A percentile compares a stretch with the other conserved stretches of the same genome.
Evolutionary conservation across 2,329 filamentous ascomycete species (phyloP).

Genomic region (Cercospora sojina): DNA sequence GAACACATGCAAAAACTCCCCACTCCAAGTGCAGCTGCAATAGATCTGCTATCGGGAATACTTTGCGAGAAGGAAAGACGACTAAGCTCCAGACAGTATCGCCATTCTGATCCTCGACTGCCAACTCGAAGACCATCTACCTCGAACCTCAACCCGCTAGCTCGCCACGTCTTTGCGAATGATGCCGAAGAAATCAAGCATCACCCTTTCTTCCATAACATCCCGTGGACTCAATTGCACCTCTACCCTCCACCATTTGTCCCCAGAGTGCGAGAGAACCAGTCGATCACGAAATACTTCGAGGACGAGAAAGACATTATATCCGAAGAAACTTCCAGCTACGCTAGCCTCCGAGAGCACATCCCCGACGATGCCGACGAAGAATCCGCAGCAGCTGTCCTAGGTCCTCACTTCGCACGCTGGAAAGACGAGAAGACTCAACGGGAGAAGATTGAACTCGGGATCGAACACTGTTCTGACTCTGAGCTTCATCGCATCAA

Average conservation of each 20-base stretch:
- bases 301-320: conserved; percentile 73
- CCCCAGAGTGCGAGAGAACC: conserved; percentile 60
- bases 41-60: conserved; percentile 71
- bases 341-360: conserved; percentile 26
- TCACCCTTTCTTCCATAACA: conserved; percentile 79
- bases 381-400: conserved; percentile 13
- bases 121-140: conserved; percentile 36
- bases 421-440: conserved; percentile 30
- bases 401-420: conserved; percentile 20
- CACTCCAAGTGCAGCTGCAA: conserved; percentile 66
- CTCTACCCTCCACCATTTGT: conserved; percentile 72
- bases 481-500: conserved; percentile 34
- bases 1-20: conserved; percentile 38
- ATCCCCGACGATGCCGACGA: conserved; percentile 22
- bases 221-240: conserved; percentile 76
- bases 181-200: conserved; percentile 87
- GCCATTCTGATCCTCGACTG: conserved; percentile 58
- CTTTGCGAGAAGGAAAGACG: conserved; percentile 72
- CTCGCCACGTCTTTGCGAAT: conserved; percentile 67
- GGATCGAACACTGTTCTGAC: conserved; percentile 34
- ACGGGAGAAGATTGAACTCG: conserved; percentile 35
- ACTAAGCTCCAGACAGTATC: conserved; percentile 70
- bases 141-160: conserved; percentile 42
- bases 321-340: conserved; percentile 37
- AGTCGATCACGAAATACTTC: conserved; percentile 75